Percentiles rank a stretch among this genome's conserved stretches.
These are phyloP conservation scores for Corymbia calophylla DNA, from an alignment of 441 rosid genomes.

Conservation along the genomic window DNA sequence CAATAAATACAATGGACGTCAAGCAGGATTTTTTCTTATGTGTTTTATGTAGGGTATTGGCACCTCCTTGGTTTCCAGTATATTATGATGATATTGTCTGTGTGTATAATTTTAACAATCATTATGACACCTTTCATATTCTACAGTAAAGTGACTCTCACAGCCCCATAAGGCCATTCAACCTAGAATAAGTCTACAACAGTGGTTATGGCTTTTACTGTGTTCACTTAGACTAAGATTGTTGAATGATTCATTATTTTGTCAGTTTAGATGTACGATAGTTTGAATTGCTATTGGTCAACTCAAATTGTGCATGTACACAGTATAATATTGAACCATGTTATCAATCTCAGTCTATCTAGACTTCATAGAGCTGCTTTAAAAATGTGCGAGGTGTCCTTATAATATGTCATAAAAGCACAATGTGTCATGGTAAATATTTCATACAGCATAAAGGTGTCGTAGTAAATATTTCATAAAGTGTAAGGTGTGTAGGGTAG, in stretches of 20 bases:
- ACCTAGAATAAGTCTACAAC: neutral
- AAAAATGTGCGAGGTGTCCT: neutral
- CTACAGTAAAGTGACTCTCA: neutral
- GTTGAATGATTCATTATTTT: neutral
- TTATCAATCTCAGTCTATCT: neutral
- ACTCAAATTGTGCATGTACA: neutral
- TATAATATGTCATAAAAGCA: neutral
- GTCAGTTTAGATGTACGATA: neutral
- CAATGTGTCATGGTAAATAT: neutral
- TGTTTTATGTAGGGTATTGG: neutral
- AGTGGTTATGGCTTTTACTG: neutral
- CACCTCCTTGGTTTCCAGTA: neutral
- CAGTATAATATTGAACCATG: neutral
- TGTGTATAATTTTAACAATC: neutral
- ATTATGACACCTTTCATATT: neutral
- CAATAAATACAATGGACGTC: neutral
- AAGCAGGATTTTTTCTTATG: neutral
- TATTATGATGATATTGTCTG: neutral
- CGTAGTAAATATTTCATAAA: neutral
- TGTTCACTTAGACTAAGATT: neutral
- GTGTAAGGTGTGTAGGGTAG: neutral
- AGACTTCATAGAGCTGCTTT: neutral
- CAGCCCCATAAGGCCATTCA: neutral
- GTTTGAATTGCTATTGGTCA: neutral
- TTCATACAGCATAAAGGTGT: neutral